Conservation (phyloP, 192 early-diverging fungal genomes). For the Ambispora gerdemannii region DNA sequence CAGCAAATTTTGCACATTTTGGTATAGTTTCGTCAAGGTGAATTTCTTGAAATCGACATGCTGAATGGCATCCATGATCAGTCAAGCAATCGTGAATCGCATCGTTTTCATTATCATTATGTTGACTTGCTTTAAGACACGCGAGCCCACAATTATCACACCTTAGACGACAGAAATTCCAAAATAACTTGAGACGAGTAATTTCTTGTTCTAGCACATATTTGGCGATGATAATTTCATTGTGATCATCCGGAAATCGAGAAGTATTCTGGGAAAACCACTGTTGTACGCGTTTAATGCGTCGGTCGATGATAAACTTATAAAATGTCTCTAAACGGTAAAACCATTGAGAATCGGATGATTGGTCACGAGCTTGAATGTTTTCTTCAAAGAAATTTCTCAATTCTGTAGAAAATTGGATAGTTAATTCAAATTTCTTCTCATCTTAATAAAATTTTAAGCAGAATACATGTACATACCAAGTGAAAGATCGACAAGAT, state of each 20-base stretch:
- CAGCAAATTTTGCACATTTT: conserved; percentile 18
- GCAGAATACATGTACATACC: not conserved
- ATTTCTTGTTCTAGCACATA: conserved; percentile 24
- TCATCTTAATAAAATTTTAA: not conserved
- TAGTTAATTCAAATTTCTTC: not conserved
- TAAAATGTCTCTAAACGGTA: not conserved
- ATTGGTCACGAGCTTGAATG: not conserved
- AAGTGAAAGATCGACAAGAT: not conserved
- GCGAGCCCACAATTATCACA: conserved; percentile 16
- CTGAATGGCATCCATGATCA: conserved; percentile 25
- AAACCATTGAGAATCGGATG: conserved; percentile 22
- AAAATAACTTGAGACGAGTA: not conserved
- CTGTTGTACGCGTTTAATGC: conserved; percentile 12
- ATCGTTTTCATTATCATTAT: not conserved
- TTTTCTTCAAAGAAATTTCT: conserved; percentile 23
- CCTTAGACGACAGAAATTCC: conserved; percentile 23
- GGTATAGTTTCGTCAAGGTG: conserved; percentile 17
- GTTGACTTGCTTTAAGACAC: conserved; percentile 27
- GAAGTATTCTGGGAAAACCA: conserved; percentile 24
- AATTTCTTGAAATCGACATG: conserved; percentile 14
- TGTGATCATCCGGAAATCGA: conserved; percentile 27
- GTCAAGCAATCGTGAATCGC: conserved; percentile 27
- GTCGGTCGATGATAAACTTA: conserved; percentile 21
- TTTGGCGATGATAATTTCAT: conserved; percentile 12
- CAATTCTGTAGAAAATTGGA: not conserved